Base-by-base conservation (phyloP, 2,329 filamentous ascomycete species). In the Paracorniculantispora psalliotae region DNA sequence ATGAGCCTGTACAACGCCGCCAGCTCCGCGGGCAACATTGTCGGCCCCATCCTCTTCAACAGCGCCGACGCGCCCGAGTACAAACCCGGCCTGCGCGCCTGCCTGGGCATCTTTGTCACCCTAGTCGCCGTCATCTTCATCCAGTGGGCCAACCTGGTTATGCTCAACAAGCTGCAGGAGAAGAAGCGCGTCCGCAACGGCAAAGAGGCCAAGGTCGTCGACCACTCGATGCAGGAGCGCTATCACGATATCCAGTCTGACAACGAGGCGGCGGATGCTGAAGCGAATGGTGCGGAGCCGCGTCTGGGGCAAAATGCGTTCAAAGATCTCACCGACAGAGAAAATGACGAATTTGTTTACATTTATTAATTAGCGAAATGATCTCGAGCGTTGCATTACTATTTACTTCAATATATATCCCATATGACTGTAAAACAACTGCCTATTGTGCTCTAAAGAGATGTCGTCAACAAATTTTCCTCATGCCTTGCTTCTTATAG, bases 261-360 rank as follows among this genome's bases (percentile, higher is more conserved):
- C 0, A 59, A 50, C 0, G 59, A 63, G 1, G 63, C 25, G 9
- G 72, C 75, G 26, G 72, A 67, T 10, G 71, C 68, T 19, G 64
- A 64, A 8, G 62, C 65, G 61, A 63, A 61, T 41, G 61, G 58
- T 17, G 39, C 49, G 21, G 59, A 57, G 35, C 61, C 50, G 5
- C 65, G 61, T 1, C 59, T 81, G 21, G 81, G 81, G 6, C 75
- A 79, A 17, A 77, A 80, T 49, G 80, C 79, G 0, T 81, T 83
- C 52, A 68, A 81, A 63, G 86, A 89, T 70, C 64, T 87, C 63
- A 87, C 86, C 1, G 86, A 89, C 68, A 71, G 80, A 21, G 73
- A 85, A 72, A 89, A 89, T 64, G 84, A 89, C 59, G 85, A 89
- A 65, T 89, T 89, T 71, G 78, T 87, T 17, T 87, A 84, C 69